Conservation (phyloP, 306 rosid species). For the Glycine soja region DNA sequence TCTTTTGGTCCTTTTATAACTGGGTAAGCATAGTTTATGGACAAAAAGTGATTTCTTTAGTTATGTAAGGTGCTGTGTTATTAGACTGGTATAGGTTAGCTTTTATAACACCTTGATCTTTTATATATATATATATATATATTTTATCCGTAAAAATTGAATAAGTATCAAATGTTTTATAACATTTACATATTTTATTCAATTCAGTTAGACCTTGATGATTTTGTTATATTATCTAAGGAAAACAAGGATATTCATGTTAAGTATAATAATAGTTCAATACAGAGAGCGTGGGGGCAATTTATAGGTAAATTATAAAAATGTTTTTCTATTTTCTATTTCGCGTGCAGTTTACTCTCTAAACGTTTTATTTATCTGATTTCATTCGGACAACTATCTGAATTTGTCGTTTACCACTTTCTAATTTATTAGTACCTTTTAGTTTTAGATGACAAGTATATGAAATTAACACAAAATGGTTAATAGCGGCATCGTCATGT, state of each 20-base stretch:
- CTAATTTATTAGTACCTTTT: no score
- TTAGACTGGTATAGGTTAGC: constrained; percentile 28
- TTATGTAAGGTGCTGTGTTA: neutral
- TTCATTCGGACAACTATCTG: neutral
- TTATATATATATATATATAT: no score
- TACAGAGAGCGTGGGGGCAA: neutral
- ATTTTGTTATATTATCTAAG: neutral
- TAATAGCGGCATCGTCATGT: no score
- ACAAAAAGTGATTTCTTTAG: constrained; percentile 27
- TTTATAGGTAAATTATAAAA: neutral
- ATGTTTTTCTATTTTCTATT: neutral
- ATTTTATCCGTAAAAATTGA: no score
- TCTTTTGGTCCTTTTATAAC: constrained; percentile 25
- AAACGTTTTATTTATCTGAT: neutral
- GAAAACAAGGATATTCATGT: neutral
- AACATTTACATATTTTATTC: no score
- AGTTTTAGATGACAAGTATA: no score
- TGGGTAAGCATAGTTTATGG: constrained; percentile 33
- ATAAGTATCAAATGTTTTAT: no score
- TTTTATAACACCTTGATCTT: constrained; percentile 7
- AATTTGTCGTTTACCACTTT: neutral
- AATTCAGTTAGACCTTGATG: no score
- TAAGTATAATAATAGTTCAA: neutral
- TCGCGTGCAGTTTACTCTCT: neutral
- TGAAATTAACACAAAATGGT: no score